Base-by-base conservation (phyloP, 2,329 filamentous ascomycete genomes). In the Didymosphaeria variabile region DNA sequence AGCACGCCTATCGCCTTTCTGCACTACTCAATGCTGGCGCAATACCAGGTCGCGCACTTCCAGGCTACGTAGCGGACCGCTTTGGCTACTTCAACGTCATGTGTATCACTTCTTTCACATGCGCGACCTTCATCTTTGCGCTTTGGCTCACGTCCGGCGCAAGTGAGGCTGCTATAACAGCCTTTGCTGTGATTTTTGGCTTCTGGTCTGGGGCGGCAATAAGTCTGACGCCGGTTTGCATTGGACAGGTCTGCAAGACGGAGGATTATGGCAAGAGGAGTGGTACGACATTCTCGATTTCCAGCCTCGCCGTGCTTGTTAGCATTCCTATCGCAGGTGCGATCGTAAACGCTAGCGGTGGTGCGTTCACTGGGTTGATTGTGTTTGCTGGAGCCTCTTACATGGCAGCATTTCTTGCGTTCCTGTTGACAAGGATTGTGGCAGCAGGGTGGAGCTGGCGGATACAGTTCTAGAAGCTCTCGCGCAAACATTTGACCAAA, bases 171-270 rank as follows among this genome's bases (percentile, higher is more conserved):
- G 32, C 60, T 9, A 86, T 89, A 62, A 84, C 91, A 57, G 82
- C 87, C 21, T 92, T 90, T 75, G 83, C 86, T 7, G 80, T 85
- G 12, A 77, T 91, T 7, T 92, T 90, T 67, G 90, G 90, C 15
- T 91, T 92, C 72, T 84, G 84, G 21, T 89, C 87, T 0, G 90
- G 90, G 12, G 86, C 87, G 0, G 90, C 87, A 64, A 86, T 91
- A 47, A 86, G 85, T 1, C 79, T 92, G 51, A 82, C 81, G 0
- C 88, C 90, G 0, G 85, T 89, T 0, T 80, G 91, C 26, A 80
- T 92, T 23, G 90, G 89, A 1, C 88, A 91, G 70, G 90, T 92
- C 62, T 89, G 87, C 4, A 87, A 90, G 56, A 85, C 92, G 31
- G 81, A 86, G 26, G 83, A 92, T 73, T 90, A 92, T 49, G 91